phyloP scores from a whole-genome alignment of 139 green algal species.

The Spirogloea muscicola region DNA sequence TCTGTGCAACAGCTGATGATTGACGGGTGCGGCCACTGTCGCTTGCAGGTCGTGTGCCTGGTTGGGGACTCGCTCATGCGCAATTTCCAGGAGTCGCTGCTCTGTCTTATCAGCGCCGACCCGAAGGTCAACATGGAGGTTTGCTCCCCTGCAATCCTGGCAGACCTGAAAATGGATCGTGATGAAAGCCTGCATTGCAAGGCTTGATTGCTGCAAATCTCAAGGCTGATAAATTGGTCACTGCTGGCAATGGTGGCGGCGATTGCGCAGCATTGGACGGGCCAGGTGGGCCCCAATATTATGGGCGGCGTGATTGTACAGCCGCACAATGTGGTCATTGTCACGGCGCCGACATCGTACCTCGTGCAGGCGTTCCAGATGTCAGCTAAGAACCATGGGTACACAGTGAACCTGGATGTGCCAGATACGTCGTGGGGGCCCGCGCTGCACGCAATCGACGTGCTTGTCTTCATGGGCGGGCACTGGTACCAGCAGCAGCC shows the following conservation, averaged over 20 bases:
- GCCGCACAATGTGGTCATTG: too few relatives aligned
- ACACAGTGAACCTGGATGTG: neutral
- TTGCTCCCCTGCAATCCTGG: neutral
- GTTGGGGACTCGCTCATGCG: slow-evolving; percentile 2
- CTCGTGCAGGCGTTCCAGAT: neutral
- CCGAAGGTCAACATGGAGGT: neutral
- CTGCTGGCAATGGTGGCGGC: neutral
- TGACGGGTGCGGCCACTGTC: too few relatives aligned
- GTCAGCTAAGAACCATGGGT: neutral
- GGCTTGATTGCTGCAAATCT: neutral
- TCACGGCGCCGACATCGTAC: too few relatives aligned
- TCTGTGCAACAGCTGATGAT: neutral
- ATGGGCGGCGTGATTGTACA: too few relatives aligned
- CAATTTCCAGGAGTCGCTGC: slow-evolving; percentile 5
- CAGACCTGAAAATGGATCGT: too few relatives aligned
- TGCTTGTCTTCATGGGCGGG: neutral
- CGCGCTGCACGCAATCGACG: neutral
- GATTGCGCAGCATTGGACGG: neutral
- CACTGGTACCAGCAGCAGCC: slow-evolving; percentile 1
- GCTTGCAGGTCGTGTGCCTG: neutral
- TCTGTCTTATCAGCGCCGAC: neutral
- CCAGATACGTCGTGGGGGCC: neutral
- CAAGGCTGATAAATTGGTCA: neutral
- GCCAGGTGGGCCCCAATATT: neutral
- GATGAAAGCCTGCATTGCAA: neutral